Base-by-base conservation (phyloP, 768 basidiomycete genomes). In the Ramaria rubella region DNA sequence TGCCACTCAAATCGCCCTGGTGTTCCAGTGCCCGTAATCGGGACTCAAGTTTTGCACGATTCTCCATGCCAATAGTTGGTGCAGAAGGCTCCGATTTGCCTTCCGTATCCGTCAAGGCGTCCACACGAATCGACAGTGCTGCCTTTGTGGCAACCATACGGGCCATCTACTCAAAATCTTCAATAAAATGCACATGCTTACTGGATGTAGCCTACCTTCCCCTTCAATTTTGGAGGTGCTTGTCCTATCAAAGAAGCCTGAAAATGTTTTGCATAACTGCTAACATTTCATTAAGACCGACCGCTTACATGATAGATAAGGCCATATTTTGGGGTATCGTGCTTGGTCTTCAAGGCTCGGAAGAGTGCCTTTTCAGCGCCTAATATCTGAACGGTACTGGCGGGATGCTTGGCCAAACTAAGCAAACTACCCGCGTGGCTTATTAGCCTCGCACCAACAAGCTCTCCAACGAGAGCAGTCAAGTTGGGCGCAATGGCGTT, bases 81-180 rank as follows among this genome's bases (percentile, higher is more conserved):
- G 94, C 89, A 6, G 76, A 70, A 36, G 82, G 74, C 58, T 87
- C 91, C 1, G 90, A 91, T 70, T 97, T 96, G 63, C 85, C 88
- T 58, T 97, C 91, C 8, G 85, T 77, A 59, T 96, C 93, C 40
- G 94, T 87, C 45, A 99, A 85, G 6, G 96, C 96, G 63, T 99
- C 96, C 34, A 98, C 92, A 70, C 96, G 95, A 65, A 96, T 92
- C 4, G 95, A 95, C 14, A 99, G 83, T 1, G 96, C 90, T 3
- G 95, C 86, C 77, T 99, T 99, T 48, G 96, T 98, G 49, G 96
- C 94, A 29, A 98, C 93, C 96, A 99, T 99, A 66, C 96, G 90
- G 21, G 96, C 96, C 96, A 98, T 98, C 86, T 90, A 63, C n/a
- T 19, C n/a, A n/a, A 8, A 52, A 9, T 6, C 11, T 24, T 19